Evolutionary conservation across 192 early-diverging fungal species (phyloP), one percentile per base, ranked within the genome.

Genomic region (Chytriomyces sp.): DNA sequence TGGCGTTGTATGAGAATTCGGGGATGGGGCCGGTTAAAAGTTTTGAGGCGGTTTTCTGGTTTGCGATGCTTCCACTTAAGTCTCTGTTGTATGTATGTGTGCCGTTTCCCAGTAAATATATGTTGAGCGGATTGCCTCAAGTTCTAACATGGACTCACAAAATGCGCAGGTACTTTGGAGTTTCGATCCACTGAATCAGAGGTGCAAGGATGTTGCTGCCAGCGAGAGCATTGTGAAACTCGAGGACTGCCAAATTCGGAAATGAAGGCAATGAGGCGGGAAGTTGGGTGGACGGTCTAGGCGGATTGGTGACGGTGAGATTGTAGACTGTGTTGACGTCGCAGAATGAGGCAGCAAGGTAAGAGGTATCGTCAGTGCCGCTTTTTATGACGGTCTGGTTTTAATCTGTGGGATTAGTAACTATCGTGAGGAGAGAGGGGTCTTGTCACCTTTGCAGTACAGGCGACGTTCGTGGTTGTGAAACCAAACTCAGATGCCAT

Each of bases 401-500:
- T 11, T 7, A 28, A 63, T 10, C 53, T 45, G 57, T n/a, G 45
- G 7, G 10, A 59, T 20, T 35, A 9, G 11, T 6, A 62, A 73
- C 7, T 20, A 2, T 48, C 16, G 4, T 44, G 3, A 63, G 69
- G 10, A n/a, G 16, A 73, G 49, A 5, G 1, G 10, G 44, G 0
- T n/a, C 18, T 16, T 13, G 13, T 8, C 16, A 47, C 11, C 8
- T 44, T 69, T 5, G 49, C 71, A 16, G 3, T 45, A 26, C 43
- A 8, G 7, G 63, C 1, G 62, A 45, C 64, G 6, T 49, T 49
- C 35, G 61, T 35, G 23, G 64, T 45, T 16, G 63, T 6, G 49
- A 75, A 75, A 5, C 73, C 73, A 43, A 75, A 75, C 45, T 46
- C 8, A 1, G 61, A 2, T 11, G 73, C 73, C 8, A 75, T n/a